phyloP scores from a whole-genome alignment of 2,329 filamentous ascomycete genomes.

The Diaporthe citri region DNA sequence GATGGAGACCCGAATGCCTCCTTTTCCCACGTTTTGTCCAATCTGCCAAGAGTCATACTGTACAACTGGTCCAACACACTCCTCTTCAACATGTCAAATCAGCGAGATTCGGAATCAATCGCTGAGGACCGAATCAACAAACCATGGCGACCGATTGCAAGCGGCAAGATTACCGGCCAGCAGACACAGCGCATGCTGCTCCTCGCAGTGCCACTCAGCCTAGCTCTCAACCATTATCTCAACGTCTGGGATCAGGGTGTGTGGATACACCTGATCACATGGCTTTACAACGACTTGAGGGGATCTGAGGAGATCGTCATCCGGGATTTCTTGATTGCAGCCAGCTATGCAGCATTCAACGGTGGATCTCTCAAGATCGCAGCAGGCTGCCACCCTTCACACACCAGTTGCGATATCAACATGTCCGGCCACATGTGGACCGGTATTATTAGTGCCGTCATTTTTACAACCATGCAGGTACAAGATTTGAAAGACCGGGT shows the following conservation, averaged over 20 bases:
- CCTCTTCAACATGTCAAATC: slow-evolving; percentile 27
- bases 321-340: too few relatives aligned
- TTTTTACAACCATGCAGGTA: slow-evolving; percentile 44
- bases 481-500: slow-evolving; percentile 44
- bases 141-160: slow-evolving; percentile 39
- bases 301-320: background rate
- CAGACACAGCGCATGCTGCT: slow-evolving; percentile 39
- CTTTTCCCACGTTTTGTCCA: too few relatives aligned
- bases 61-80: background rate
- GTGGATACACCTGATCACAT: slow-evolving; percentile 48
- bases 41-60: too few relatives aligned
- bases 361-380: background rate
- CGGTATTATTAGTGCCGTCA: slow-evolving; percentile 37
- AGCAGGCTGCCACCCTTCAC: background rate
- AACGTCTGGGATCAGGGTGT: background rate
- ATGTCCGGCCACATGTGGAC: slow-evolving; percentile 34
- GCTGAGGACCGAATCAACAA: slow-evolving; percentile 40
- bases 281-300: slow-evolving; percentile 56
- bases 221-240: too few relatives aligned
- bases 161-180: slow-evolving; percentile 46
- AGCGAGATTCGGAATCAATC: slow-evolving; percentile 27
- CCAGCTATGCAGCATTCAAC: background rate
- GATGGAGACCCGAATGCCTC: too few relatives aligned
- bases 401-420: background rate
- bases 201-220: too few relatives aligned